Conservation (phyloP, 2,329 filamentous ascomycete species). For the Aspergillus arachidicola region DNA sequence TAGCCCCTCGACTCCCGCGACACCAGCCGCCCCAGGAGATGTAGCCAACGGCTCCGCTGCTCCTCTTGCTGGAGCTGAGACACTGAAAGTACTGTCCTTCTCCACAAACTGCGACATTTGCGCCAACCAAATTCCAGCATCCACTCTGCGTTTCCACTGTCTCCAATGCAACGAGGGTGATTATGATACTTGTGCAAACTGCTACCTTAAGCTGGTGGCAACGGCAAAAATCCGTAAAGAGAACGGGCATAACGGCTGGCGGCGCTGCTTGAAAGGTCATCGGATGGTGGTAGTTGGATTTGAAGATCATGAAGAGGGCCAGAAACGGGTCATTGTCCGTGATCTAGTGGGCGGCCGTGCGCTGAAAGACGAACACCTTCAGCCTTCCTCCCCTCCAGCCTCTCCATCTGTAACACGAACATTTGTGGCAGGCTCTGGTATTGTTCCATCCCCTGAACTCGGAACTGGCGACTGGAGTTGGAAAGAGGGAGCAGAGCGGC, state of each 20-base stretch:
- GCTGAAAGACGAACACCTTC: constrained; percentile 62
- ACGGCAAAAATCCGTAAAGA: constrained; percentile 69
- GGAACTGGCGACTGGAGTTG: constrained; percentile 44
- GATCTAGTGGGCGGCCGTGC: constrained; percentile 78
- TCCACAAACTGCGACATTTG: constrained; percentile 80
- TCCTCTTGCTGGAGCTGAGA: constrained; percentile 45
- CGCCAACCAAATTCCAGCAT: constrained; percentile 69
- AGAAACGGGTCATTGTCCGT: constrained; percentile 66
- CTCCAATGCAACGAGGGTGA: constrained; percentile 75
- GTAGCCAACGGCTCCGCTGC: constrained; percentile 28
- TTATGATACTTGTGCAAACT: constrained; percentile 80
- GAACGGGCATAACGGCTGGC: constrained; percentile 80
- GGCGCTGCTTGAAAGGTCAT: constrained; percentile 77
- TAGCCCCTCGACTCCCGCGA: constrained; percentile 12
- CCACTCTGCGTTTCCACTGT: constrained; percentile 76
- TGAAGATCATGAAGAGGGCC: constrained; percentile 67
- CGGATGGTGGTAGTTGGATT: constrained; percentile 83
- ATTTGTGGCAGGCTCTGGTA: constrained; percentile 5
- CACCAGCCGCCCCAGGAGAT: constrained; percentile 18
- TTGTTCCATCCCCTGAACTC: constrained; percentile 30
- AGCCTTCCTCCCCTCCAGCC: constrained; percentile 24
- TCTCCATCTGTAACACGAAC: background rate
- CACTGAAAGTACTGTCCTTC: constrained; percentile 71
- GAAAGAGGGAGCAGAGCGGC: constrained; percentile 43
- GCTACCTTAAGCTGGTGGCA: constrained; percentile 70